Base-by-base conservation (phyloP, 495 filamentous ascomycete genomes). In the Cetradonia linearis region DNA sequence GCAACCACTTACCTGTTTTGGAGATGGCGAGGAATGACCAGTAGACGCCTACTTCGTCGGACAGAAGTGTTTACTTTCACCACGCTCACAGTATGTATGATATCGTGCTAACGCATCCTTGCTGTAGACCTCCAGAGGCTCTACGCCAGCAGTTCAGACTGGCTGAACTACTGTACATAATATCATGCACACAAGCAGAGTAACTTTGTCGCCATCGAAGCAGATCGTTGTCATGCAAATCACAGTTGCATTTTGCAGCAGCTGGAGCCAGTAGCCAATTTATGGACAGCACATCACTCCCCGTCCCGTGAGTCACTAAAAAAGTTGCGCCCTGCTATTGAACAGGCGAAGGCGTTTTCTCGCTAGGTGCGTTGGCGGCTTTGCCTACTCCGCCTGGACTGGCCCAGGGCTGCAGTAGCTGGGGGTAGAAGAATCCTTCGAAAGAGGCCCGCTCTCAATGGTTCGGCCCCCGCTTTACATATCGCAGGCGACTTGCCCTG, bases 241-340 rank as follows among this genome's bases (percentile, higher is more conserved):
- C 48, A 52, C 23, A 52, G 14, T 52, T 33, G 48, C 28, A 52
- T 3, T 33, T 31, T 33, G 27, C 48, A 52, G 25, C 13, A 16
- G 48, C 28, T 52, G 48, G 48, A 27, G 30, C 48, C 48, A 52
- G 48, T 52, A 31, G 14, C 48, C 48, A 52, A 52, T 52, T 33
- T 52, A 52, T 52, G 48, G 48, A 33, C 48, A 52, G 10, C 48
- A 16, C 48, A 52, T 52, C 48, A 52, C 18, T 7, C 25, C 13
- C 48, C 18, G 14, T 27, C 27, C 11, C 18, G 23, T 28, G 23
- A 52, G 10, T 33, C 4, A 52, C 27, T 52, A 52, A 31, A 1
- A 14, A 7, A 16, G 30, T 23, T 33, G 18, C 25, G 48, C 48
- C 28, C 14, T 52, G 48, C 30, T 20, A 52, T 52, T 52, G 48